A percentile compares a stretch with the other conserved stretches of the same genome.
Conservation (phyloP, 2,329 filamentous ascomycete species). For the Cladosporium sp. region DNA sequence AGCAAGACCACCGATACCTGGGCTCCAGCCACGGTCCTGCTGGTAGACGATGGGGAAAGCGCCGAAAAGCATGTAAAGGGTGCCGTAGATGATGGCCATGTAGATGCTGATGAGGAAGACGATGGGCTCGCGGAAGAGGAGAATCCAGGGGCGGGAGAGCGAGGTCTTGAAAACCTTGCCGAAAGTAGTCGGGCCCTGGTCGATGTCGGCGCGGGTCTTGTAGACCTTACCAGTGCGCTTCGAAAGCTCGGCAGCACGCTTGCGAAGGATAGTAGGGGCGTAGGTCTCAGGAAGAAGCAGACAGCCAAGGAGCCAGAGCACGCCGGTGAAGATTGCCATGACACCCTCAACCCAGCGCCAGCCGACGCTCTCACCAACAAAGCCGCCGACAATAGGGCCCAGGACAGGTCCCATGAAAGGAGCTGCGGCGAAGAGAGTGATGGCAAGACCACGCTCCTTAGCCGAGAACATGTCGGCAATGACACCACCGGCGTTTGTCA, state of each 20-base stretch:
- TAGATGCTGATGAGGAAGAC: slow-evolving; percentile 62
- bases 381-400: slow-evolving; percentile 63
- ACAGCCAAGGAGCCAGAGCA: slow-evolving; percentile 53
- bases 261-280: slow-evolving; percentile 53
- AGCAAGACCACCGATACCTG: slow-evolving; percentile 58
- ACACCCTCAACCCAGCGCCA: slow-evolving; percentile 68
- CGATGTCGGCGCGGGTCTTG: slow-evolving; percentile 42
- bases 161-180: slow-evolving; percentile 49
- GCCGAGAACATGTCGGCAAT: slow-evolving; percentile 45
- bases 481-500: slow-evolving; percentile 45
- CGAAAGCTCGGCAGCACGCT: slow-evolving; percentile 49
- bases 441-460: slow-evolving; percentile 46
- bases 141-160: slow-evolving; percentile 62
- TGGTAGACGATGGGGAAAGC: slow-evolving; percentile 61
- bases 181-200: slow-evolving; percentile 34
- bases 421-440: slow-evolving; percentile 61
- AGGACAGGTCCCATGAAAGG: slow-evolving; percentile 63
- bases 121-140: slow-evolving; percentile 68
- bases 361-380: slow-evolving; percentile 57
- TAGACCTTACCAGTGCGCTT: slow-evolving; percentile 53
- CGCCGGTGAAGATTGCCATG: slow-evolving; percentile 59
- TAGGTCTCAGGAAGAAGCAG: slow-evolving; percentile 58
- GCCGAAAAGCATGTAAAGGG: slow-evolving; percentile 47
- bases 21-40: slow-evolving; percentile 53
- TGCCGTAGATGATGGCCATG: slow-evolving; percentile 56